Evolutionary conservation across 2,329 filamentous ascomycete species (phyloP).

Genomic region (Pseudogymnoascus sp.): DNA sequence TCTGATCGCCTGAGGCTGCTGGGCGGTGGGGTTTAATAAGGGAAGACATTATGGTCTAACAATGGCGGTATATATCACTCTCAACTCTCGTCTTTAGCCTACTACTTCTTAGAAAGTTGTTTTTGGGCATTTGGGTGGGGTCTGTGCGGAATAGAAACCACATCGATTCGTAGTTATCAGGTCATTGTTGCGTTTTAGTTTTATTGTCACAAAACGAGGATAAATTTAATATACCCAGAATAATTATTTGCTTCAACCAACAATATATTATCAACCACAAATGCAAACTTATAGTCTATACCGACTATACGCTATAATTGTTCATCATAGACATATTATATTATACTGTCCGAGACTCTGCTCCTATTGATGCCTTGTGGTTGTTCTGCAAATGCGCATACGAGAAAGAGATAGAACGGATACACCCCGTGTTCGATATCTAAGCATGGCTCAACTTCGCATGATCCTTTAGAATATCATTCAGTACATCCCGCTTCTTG

Average conservation of each 20-base stretch:
- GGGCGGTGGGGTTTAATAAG: neutral
- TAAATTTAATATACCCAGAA: neutral
- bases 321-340: neutral
- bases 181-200: neutral
- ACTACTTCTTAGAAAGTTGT: constrained; percentile 1
- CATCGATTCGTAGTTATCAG: neutral
- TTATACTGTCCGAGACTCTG: neutral
- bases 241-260: neutral
- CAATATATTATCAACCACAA: neutral
- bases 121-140: neutral
- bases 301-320: neutral
- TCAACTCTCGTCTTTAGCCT: constrained; percentile 8
- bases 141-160: neutral
- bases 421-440: neutral
- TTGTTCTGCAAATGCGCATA: neutral
- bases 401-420: neutral
- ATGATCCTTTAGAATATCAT: constrained; percentile 28
- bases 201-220: neutral
- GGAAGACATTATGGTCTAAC: neutral
- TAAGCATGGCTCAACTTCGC: constrained; percentile 7
- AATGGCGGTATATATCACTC: constrained; percentile 9
- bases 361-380: neutral
- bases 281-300: neutral
- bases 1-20: neutral
- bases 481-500: constrained; percentile 41